Conservation (phyloP, 345 rosid genomes). For the Erucastrum elatum region DNA sequence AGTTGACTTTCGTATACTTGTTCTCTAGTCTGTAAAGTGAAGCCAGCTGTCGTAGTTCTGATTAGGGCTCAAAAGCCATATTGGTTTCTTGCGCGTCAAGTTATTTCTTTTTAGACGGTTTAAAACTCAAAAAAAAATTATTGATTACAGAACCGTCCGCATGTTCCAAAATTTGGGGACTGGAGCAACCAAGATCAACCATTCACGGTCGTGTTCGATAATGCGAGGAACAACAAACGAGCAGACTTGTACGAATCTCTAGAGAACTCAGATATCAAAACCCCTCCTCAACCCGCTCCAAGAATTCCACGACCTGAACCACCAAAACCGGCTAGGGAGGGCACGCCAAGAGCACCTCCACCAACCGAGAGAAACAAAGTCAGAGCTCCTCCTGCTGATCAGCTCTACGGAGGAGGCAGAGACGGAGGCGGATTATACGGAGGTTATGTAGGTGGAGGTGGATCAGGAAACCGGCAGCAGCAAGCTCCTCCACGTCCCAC, state of each 20-base stretch:
- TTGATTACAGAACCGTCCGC: slow-evolving; percentile 37
- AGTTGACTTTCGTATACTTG: slow-evolving; percentile 28
- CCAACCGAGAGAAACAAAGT: slow-evolving; percentile 55
- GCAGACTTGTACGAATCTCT: slow-evolving; percentile 29
- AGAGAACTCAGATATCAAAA: slow-evolving; percentile 23
- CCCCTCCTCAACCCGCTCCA: slow-evolving; percentile 39
- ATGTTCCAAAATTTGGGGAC: slow-evolving; percentile 44
- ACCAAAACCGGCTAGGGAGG: slow-evolving; percentile 13
- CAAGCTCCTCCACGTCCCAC: slow-evolving; percentile 26
- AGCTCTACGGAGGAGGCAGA: slow-evolving; percentile 12
- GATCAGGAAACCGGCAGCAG: slow-evolving; percentile 27
- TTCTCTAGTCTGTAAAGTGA: background rate
- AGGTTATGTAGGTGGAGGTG: slow-evolving; percentile 24
- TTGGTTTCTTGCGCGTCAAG: slow-evolving; percentile 16
- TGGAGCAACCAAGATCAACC: slow-evolving; percentile 41
- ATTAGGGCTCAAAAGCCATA: background rate
- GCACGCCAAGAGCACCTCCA: slow-evolving; percentile 9
- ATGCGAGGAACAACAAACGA: slow-evolving; percentile 37
- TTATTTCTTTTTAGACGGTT: background rate
- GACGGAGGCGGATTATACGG: slow-evolving; percentile 23
- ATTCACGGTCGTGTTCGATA: slow-evolving; percentile 38
- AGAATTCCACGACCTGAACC: slow-evolving; percentile 26
- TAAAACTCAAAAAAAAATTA: background rate
- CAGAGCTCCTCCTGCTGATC: slow-evolving; percentile 52
- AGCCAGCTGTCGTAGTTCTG: background rate